Conservation (phyloP, 352 stramenopile genomes). For the Phytophthora sojae region DNA sequence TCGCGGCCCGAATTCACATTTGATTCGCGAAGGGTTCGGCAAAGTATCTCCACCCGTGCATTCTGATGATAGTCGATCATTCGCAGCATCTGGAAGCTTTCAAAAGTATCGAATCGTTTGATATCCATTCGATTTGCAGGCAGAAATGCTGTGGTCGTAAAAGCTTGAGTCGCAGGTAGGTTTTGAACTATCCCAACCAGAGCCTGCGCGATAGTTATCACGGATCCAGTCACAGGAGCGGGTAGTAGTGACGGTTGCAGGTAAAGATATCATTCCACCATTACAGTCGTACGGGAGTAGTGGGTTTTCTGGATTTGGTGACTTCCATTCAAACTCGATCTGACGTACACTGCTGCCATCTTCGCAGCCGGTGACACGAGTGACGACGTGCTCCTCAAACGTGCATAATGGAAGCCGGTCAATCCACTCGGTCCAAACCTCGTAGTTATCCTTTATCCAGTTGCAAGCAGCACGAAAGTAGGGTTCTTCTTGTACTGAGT, state of each 20-base stretch:
- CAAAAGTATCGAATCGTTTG: constrained; percentile 34
- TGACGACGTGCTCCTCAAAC: constrained; percentile 32
- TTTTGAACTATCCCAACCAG: constrained; percentile 28
- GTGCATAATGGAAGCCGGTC: constrained; percentile 39
- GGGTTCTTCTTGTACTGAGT: constrained; percentile 23
- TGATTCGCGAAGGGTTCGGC: background rate
- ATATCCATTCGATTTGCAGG: constrained; percentile 25
- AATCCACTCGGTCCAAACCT: constrained; percentile 42
- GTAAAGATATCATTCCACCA: constrained; percentile 26
- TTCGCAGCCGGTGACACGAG: constrained; percentile 29
- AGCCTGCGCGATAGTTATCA: constrained; percentile 28
- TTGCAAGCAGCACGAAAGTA: constrained; percentile 42
- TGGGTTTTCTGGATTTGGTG: constrained; percentile 29
- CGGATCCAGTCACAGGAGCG: constrained; percentile 43
- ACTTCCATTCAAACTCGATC: constrained; percentile 40
- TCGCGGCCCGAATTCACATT: background rate
- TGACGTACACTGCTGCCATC: constrained; percentile 18
- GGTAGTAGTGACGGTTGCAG: constrained; percentile 34
- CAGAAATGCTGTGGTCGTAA: constrained; percentile 40
- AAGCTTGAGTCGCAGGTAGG: constrained; percentile 44
- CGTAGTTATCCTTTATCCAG: constrained; percentile 46
- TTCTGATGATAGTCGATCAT: constrained; percentile 31
- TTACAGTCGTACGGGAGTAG: constrained; percentile 43
- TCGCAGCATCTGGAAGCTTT: constrained; percentile 27
- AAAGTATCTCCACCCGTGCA: constrained; percentile 29